Evolutionary conservation across 208 protist species (phyloP).

Genomic region (Wallacemonas collosoma): DNA sequence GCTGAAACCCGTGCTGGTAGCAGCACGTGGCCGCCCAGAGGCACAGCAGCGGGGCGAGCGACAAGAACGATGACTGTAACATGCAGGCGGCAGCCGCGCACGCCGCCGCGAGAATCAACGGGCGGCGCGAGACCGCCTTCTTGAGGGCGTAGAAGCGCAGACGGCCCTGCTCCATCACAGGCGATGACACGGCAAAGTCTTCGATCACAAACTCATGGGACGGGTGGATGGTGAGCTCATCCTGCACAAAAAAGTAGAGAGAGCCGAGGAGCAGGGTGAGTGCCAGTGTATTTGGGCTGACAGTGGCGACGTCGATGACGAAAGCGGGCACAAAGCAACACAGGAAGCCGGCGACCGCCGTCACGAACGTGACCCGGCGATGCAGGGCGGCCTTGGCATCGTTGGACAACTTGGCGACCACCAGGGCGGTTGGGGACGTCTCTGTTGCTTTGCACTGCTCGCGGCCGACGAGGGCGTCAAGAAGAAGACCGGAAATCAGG

Average conservation of each 20-base stretch:
- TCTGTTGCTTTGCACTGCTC: constrained; percentile 7
- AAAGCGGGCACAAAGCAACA: constrained; percentile 39
- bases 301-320: constrained; percentile 40
- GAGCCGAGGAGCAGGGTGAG: constrained; percentile 27
- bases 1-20: constrained; percentile 43
- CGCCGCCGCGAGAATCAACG: constrained; percentile 17
- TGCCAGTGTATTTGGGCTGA: constrained; percentile 33
- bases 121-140: constrained; percentile 8
- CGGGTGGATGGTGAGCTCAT: constrained; percentile 32
- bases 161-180: constrained; percentile 25
- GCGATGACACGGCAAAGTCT: constrained; percentile 28
- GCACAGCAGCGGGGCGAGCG: constrained; percentile 19
- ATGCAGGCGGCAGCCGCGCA: constrained; percentile 19
- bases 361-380: constrained; percentile 4
- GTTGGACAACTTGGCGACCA: constrained; percentile 1
- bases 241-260: constrained; percentile 16
- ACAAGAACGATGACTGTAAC: constrained; percentile 24
- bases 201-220: constrained; percentile 10
- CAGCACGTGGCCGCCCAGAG: constrained; percentile 39
- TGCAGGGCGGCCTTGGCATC: not conserved
- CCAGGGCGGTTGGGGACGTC: not conserved
- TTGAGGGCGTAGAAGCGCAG: constrained; percentile 30
- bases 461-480: constrained; percentile 9
- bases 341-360: constrained; percentile 15
- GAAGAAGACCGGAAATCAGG: constrained; percentile 3